Evolutionary conservation across 2,329 filamentous ascomycete genomes (phyloP).

Genomic region (Didymella glomerata): DNA sequence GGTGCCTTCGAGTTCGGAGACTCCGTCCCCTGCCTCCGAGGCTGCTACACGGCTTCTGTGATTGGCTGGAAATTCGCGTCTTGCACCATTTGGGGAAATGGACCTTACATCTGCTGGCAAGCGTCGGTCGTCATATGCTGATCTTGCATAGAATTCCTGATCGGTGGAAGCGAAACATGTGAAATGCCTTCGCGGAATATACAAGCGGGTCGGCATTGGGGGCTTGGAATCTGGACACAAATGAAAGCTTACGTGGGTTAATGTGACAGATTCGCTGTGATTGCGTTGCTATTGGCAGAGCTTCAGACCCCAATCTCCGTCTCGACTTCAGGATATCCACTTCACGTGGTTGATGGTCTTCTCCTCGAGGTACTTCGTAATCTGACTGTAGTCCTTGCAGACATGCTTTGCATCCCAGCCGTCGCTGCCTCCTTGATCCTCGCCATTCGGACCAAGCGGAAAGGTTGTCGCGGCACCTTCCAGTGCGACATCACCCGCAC

Average conservation of each 20-base stretch:
- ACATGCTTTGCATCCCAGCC: constrained; percentile 48
- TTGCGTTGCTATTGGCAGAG: constrained; percentile 3
- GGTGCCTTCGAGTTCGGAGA: constrained; percentile 19
- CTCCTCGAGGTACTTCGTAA: constrained; percentile 42
- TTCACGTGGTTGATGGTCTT: constrained; percentile 40
- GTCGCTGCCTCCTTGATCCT: constrained; percentile 46
- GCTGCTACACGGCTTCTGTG: not conserved
- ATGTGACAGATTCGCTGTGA: not conserved
- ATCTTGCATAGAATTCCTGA: not conserved
- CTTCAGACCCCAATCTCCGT: not conserved
- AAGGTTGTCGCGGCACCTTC: constrained; percentile 47
- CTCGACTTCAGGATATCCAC: constrained; percentile 35
- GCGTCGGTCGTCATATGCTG: constrained; percentile 2
- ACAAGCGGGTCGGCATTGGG: not conserved
- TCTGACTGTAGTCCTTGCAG: constrained; percentile 44
- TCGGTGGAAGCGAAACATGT: constrained; percentile 2
- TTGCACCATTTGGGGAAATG: constrained; percentile 2
- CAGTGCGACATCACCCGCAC: constrained; percentile 45
- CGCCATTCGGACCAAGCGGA: constrained; percentile 33
- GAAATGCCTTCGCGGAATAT: not conserved
- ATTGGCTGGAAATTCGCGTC: constrained; percentile 11
- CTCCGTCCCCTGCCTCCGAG: constrained; percentile 19
- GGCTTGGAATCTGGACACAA: not conserved
- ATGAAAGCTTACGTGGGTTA: not conserved
- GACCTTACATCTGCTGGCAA: constrained; percentile 6